phyloP scores from a whole-genome alignment of 2,329 filamentous ascomycete species.

The Teratosphaeriaceae sp. region DNA sequence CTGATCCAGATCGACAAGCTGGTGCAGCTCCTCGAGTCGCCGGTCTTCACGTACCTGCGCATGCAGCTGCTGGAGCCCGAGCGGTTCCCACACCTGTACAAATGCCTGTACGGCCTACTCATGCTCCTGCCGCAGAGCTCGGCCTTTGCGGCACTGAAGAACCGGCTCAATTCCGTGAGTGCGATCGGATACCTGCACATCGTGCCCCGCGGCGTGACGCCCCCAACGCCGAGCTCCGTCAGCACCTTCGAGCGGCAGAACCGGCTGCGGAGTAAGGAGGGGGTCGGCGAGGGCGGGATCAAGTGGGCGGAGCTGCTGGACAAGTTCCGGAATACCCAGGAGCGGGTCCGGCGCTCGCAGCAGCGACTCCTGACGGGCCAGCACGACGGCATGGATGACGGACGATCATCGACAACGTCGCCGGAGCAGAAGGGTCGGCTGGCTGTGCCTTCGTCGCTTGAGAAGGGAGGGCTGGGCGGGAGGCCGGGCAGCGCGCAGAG shows the following conservation, averaged over 20 bases:
- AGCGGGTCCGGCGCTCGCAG: slow-evolving; percentile 68
- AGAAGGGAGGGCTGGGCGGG: slow-evolving; percentile 3
- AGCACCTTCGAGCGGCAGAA: slow-evolving; percentile 52
- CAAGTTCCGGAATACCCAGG: slow-evolving; percentile 88
- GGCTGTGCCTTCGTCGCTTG: neutral
- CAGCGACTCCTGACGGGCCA: slow-evolving; percentile 25
- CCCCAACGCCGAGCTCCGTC: slow-evolving; percentile 28
- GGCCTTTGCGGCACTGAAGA: slow-evolving; percentile 93
- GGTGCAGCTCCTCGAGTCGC: slow-evolving; percentile 91
- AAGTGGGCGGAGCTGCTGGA: slow-evolving; percentile 90
- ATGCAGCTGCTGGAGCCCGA: slow-evolving; percentile 94
- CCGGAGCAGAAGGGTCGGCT: slow-evolving; percentile 17
- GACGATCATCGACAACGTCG: slow-evolving; percentile 8
- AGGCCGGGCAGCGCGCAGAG: slow-evolving; percentile 7
- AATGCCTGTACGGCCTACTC: slow-evolving; percentile 85
- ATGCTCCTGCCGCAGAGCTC: slow-evolving; percentile 99
- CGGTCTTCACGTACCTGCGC: slow-evolving; percentile 94
- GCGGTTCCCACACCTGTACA: slow-evolving; percentile 85
- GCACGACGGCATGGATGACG: slow-evolving; percentile 19
- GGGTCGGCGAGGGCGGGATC: slow-evolving; percentile 52
- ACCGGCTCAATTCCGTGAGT: slow-evolving; percentile 92
- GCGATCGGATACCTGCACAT: slow-evolving; percentile 93
- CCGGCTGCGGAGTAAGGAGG: slow-evolving; percentile 70
- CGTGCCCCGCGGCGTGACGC: slow-evolving; percentile 48
- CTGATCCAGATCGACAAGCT: slow-evolving; percentile 98